phyloP scores from a whole-genome alignment of 1,284 basidiomycete species.

The Boletus semigastroideus region DNA sequence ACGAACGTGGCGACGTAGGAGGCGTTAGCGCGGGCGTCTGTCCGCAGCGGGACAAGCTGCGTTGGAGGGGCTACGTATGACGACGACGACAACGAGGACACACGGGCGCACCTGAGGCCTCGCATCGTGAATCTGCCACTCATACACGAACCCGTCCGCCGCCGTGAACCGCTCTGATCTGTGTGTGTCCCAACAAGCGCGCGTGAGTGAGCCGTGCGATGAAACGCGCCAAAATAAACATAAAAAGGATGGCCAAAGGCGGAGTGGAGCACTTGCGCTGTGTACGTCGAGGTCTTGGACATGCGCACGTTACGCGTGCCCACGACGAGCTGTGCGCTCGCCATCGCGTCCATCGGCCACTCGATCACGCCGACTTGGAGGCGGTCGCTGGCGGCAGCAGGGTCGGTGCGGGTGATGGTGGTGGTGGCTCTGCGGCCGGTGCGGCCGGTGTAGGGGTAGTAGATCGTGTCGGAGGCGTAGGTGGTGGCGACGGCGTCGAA shows the following conservation, averaged over 20 bases:
- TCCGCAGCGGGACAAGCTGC: constrained; percentile 29
- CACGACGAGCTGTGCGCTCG: constrained; percentile 19
- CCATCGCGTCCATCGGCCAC: constrained; percentile 19
- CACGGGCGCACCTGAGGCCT: constrained; percentile 24
- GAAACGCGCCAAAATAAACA: too few relatives aligned
- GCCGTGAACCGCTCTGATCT: constrained; percentile 29
- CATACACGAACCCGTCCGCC: constrained; percentile 21
- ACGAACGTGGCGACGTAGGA: constrained; percentile 32
- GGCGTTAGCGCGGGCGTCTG: neutral
- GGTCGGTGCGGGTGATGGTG: constrained; percentile 24
- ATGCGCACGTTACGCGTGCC: constrained; percentile 29
- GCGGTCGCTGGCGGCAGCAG: constrained; percentile 19
- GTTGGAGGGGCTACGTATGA: too few relatives aligned
- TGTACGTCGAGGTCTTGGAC: constrained; percentile 24
- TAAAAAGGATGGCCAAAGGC: neutral
- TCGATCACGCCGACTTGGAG: constrained; percentile 33
- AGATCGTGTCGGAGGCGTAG: constrained; percentile 27
- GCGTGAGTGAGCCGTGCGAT: too few relatives aligned
- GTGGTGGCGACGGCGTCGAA: neutral
- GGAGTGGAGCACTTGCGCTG: constrained; percentile 17
- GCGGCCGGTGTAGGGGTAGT: neutral
- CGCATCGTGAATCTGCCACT: constrained; percentile 30
- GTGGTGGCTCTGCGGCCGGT: constrained; percentile 23
- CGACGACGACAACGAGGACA: neutral
- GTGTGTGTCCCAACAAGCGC: too few relatives aligned